These are phyloP conservation scores for Populus alba DNA, from an alignment of 345 rosid species.

Conservation along the genomic window DNA sequence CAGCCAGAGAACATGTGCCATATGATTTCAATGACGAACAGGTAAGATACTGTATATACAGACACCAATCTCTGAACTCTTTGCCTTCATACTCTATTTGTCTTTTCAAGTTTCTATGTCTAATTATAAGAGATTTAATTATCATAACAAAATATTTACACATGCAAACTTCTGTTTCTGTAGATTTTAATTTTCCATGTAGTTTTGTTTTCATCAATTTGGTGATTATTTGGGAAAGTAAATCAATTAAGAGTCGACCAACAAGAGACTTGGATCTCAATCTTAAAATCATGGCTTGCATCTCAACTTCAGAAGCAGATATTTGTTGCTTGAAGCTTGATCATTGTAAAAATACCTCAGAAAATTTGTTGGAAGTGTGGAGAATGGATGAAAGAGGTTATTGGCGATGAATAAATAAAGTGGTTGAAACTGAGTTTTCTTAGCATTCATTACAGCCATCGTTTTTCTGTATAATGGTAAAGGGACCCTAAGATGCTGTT, in stretches of 20 bases:
- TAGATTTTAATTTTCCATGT: neutral
- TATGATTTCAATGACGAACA: constrained; percentile 78
- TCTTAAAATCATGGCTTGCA: neutral
- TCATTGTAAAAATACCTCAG: neutral
- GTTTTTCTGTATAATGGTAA: neutral
- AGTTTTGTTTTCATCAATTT: neutral
- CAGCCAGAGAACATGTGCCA: constrained; percentile 34
- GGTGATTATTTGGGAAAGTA: neutral
- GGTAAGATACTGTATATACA: constrained; percentile 31
- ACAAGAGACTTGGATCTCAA: neutral
- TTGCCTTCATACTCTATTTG: neutral
- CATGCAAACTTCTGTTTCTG: neutral
- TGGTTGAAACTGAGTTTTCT: neutral
- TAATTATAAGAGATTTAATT: neutral
- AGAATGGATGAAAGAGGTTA: neutral
- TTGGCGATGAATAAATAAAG: neutral
- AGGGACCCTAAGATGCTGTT: neutral
- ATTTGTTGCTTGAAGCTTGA: neutral
- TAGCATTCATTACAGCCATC: neutral
- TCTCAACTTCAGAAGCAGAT: neutral
- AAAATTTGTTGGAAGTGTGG: neutral
- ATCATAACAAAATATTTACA: neutral
- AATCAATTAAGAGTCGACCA: neutral
- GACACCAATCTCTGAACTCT: neutral
- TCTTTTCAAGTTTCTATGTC: neutral